Evolutionary conservation across 2,329 filamentous ascomycete genomes (phyloP).

Genomic region (Paraconiothyrium sp.): DNA sequence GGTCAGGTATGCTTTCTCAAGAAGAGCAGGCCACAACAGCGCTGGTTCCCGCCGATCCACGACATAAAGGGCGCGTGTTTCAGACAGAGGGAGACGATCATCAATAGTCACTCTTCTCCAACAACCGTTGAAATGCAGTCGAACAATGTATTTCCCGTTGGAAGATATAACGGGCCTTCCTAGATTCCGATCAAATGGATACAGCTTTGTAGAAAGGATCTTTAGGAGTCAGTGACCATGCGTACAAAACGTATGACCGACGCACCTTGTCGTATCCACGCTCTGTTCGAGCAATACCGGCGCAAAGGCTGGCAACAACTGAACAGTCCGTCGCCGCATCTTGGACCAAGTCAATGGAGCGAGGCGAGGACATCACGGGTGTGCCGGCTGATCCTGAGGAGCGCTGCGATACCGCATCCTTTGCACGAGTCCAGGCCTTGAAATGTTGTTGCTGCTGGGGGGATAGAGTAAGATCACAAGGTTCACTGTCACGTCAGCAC

Average conservation of each 20-base stretch:
- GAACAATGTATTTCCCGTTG: constrained; percentile 89
- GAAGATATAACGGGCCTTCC: constrained; percentile 69
- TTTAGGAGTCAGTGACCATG: constrained; percentile 46
- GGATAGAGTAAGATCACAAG: constrained; percentile 76
- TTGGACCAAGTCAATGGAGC: constrained; percentile 84
- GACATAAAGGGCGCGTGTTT: constrained; percentile 82
- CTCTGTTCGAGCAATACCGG: constrained; percentile 74
- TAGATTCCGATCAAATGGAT: constrained; percentile 73
- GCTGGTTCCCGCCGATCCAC: constrained; percentile 82
- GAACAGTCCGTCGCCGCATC: constrained; percentile 97
- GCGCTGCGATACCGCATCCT: constrained; percentile 67
- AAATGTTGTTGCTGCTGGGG: constrained; percentile 78
- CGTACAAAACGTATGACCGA: not conserved
- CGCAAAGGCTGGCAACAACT: constrained; percentile 93
- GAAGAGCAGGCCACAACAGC: constrained; percentile 88
- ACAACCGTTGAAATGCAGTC: constrained; percentile 96
- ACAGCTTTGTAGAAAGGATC: constrained; percentile 77
- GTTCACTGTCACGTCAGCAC: constrained; percentile 65
- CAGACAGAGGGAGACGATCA: constrained; percentile 83
- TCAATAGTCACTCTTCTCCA: constrained; percentile 89
- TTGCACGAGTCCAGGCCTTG: constrained; percentile 81
- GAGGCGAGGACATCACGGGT: constrained; percentile 66
- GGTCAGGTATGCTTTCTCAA: constrained; percentile 97
- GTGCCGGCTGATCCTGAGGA: constrained; percentile 49
- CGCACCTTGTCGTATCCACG: constrained; percentile 74